Evolutionary conservation across 129 eudicot species (phyloP).

Genomic region (Arctium lappa): DNA sequence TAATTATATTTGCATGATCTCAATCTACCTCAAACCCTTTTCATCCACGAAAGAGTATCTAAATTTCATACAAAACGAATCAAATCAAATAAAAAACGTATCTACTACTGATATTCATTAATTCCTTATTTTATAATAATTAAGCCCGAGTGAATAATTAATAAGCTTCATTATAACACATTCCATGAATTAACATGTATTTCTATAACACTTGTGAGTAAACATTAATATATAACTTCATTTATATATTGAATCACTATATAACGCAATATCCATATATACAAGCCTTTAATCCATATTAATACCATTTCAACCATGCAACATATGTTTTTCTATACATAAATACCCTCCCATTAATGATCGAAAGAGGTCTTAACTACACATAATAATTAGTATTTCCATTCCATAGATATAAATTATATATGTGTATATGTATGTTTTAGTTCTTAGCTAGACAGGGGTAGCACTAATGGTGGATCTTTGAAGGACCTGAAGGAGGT

Average conservation of each 20-base stretch:
- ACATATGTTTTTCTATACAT: background rate
- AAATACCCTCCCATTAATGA: constrained; percentile 3
- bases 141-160: too few species aligned
- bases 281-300: too few species aligned
- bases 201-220: too few species aligned
- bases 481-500: constrained; percentile 76
- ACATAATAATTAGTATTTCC: background rate
- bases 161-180: too few species aligned
- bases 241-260: background rate
- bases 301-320: background rate
- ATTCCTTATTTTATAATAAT: too few species aligned
- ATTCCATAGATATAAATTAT: background rate
- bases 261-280: too few species aligned
- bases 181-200: background rate
- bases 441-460: background rate
- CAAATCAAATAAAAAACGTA: too few species aligned
- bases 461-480: constrained; percentile 27
- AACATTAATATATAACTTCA: background rate
- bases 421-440: background rate
- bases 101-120: too few species aligned
- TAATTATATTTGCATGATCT: background rate
- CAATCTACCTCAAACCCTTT: too few species aligned
- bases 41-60: too few species aligned
- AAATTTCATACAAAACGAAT: too few species aligned
- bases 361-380: constrained; percentile 7